Conservation (phyloP, 371 early-diverging fungal species). For the Mortierella sp. region DNA sequence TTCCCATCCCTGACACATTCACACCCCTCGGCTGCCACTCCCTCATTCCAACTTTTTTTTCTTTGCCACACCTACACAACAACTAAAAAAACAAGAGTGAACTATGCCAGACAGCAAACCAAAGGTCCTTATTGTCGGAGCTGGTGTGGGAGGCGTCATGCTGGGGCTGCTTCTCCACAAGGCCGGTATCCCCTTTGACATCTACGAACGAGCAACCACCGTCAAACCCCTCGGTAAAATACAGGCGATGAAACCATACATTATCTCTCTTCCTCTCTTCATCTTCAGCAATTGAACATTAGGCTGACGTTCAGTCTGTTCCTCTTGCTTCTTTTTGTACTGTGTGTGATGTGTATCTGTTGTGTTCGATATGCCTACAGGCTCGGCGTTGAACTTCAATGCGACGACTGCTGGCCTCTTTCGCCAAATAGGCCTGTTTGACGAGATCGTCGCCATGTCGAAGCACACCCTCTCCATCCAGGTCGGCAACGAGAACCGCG, state of each 20-base stretch:
- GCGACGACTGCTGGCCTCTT: slow-evolving; percentile 4
- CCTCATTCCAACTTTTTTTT: background rate
- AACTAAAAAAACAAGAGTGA: no score
- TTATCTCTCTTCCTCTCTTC: no score
- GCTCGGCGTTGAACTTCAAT: background rate
- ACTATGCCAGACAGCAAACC: no score
- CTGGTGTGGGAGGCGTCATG: background rate
- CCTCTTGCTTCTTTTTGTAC: no score
- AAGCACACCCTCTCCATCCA: slow-evolving; percentile 6
- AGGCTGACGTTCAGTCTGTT: no score
- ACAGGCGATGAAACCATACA: no score
- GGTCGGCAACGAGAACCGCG: background rate
- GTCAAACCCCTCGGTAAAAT: background rate
- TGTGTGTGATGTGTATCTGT: no score
- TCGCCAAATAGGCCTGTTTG: slow-evolving; percentile 31
- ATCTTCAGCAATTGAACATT: no score
- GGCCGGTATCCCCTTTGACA: background rate
- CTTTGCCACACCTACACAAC: background rate
- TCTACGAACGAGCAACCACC: background rate
- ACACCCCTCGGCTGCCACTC: background rate
- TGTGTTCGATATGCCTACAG: background rate
- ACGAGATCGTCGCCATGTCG: slow-evolving; percentile 19
- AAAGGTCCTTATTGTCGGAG: slow-evolving; percentile 3
- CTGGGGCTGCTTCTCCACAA: slow-evolving; percentile 2
- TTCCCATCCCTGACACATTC: no score